Conservation (phyloP, 305 asterid genomes). For the Ajuga reptans region DNA sequence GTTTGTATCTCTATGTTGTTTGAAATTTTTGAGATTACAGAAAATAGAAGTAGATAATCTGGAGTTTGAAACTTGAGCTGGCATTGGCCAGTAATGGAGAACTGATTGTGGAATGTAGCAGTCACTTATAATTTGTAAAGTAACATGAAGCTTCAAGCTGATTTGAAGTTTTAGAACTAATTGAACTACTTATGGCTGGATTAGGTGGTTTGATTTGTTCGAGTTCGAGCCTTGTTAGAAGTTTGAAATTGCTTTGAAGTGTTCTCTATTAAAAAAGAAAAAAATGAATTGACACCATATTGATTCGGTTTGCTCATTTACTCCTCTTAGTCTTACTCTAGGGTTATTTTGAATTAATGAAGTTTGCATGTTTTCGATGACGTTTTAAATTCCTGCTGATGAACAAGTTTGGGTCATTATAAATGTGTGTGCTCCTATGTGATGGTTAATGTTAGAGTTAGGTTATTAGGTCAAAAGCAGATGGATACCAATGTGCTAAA, state of each 20-base stretch:
- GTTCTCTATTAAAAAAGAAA: neutral
- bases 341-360: neutral
- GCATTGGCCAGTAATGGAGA: neutral
- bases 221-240: neutral
- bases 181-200: neutral
- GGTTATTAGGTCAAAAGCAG: no score
- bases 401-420: neutral
- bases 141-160: neutral
- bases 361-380: neutral
- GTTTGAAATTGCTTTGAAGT: neutral
- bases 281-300: neutral
- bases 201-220: neutral
- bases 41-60: neutral
- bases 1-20: neutral
- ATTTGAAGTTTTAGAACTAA: neutral
- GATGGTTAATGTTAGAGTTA: no score
- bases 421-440: neutral
- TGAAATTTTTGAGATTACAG: neutral
- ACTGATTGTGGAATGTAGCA: neutral
- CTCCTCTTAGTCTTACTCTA: neutral
- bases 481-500: no score
- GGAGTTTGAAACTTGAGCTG: slow-evolving; percentile 9
- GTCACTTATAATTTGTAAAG: neutral
- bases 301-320: neutral
- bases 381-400: neutral